A percentile compares a stretch with the other conserved stretches of the same genome.
Conservation (phyloP, 192 early-diverging fungal species). For the Piromyces finnis region DNA sequence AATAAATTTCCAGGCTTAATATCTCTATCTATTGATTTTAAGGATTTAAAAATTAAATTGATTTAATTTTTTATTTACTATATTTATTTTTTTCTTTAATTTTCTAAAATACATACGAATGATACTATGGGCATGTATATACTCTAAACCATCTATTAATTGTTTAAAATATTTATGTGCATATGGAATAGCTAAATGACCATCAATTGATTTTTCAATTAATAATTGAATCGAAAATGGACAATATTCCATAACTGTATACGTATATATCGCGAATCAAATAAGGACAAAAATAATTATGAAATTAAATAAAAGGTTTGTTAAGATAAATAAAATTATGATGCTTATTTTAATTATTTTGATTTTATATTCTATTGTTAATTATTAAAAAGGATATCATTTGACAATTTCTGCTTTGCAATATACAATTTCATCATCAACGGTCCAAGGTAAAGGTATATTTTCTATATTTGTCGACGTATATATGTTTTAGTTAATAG, state of each 20-base stretch:
- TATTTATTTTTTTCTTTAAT: no score
- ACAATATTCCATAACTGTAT: constrained; percentile 19
- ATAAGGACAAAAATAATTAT: constrained; percentile 11
- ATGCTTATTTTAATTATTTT: no score
- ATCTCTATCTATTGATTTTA: constrained; percentile 21
- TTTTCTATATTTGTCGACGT: constrained; percentile 21
- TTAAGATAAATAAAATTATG: no score
- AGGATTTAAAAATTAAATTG: no score
- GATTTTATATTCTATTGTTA: no score
- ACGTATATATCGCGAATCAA: neutral
- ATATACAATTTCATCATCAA: constrained; percentile 22
- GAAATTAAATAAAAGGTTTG: no score
- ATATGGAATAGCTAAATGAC: constrained; percentile 9
- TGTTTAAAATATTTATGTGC: constrained; percentile 33
- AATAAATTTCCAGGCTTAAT: constrained; percentile 36
- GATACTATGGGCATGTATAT: constrained; percentile 24
- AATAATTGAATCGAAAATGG: constrained; percentile 30
- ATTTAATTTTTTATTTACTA: no score
- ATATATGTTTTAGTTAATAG: neutral
- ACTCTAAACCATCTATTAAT: constrained; percentile 27
- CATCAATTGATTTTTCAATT: constrained; percentile 17
- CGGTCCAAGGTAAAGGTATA: constrained; percentile 27
- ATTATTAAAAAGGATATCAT: constrained; percentile 15
- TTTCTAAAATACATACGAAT: constrained; percentile 14
- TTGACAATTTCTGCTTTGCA: neutral